phyloP scores from a whole-genome alignment of 164 flowering plant species.

The Kingdonia uniflora region DNA sequence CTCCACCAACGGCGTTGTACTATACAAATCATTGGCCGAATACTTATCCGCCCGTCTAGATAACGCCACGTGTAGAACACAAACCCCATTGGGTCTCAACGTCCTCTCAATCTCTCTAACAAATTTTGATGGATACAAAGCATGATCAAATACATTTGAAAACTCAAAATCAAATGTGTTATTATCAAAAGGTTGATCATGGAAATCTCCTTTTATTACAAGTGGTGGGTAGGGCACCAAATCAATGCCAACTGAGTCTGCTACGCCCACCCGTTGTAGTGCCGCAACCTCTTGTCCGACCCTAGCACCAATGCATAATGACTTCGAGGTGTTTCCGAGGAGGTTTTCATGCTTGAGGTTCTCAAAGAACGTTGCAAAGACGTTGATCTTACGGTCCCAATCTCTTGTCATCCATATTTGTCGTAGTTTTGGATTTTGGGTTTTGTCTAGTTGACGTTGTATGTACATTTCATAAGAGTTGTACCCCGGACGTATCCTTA shows the following conservation, averaged over 20 bases:
- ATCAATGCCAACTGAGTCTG: constrained; percentile 67
- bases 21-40: constrained; percentile 74
- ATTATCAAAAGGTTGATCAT: constrained; percentile 59
- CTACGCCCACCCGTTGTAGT: constrained; percentile 47
- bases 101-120: constrained; percentile 87
- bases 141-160: constrained; percentile 93
- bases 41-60: constrained; percentile 51
- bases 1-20: constrained; percentile 40
- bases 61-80: constrained; percentile 72
- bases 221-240: constrained; percentile 81
- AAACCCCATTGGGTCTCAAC: constrained; percentile 60
- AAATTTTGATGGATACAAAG: constrained; percentile 59
- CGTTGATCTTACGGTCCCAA: constrained; percentile 69
- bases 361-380: constrained; percentile 50
- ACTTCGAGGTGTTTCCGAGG: constrained; percentile 38
- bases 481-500: constrained; percentile 67
- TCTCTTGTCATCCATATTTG: constrained; percentile 70
- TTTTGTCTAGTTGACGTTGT: constrained; percentile 63
- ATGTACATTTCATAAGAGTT: constrained; percentile 57
- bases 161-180: constrained; percentile 77
- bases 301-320: constrained; percentile 74
- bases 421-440: constrained; percentile 68
- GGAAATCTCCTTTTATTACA: constrained; percentile 71
- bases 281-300: constrained; percentile 87
- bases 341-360: constrained; percentile 25